Evolutionary conservation across 2,329 filamentous ascomycete genomes (phyloP).

Genomic region (Dryadomyces quercus-mongolicae): DNA sequence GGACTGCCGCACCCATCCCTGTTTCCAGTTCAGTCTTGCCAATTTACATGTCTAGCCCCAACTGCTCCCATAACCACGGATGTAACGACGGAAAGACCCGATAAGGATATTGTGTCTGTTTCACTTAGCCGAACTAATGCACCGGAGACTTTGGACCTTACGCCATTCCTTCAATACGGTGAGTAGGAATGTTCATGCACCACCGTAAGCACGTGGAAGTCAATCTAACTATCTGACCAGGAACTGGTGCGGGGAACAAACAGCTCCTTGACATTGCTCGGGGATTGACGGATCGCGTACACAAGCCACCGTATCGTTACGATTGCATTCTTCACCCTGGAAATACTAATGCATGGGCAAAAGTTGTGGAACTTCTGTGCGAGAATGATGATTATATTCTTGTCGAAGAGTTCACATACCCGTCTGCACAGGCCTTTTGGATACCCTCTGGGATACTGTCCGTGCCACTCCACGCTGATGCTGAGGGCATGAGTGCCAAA

Average conservation of each 20-base stretch:
- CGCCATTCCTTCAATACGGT: conserved; percentile 9
- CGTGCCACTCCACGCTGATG: conserved; percentile 16
- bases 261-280: conserved; percentile 1
- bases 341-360: conserved; percentile 21
- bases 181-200: background rate
- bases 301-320: conserved; percentile 8
- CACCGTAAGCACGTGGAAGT: too few relatives aligned
- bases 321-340: conserved; percentile 17
- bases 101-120: background rate
- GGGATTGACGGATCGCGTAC: conserved; percentile 4
- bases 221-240: background rate
- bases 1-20: conserved; percentile 19
- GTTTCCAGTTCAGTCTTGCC: conserved; percentile 13
- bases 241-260: conserved; percentile 4
- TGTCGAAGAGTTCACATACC: conserved; percentile 19
- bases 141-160: background rate
- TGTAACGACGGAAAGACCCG: background rate
- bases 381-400: conserved; percentile 18
- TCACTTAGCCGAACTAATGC: background rate
- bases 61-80: background rate
- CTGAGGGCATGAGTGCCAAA: conserved; percentile 15
- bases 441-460: conserved; percentile 17
- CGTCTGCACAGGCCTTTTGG: conserved; percentile 19
- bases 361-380: conserved; percentile 18
- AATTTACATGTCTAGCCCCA: conserved; percentile 1